Base-by-base conservation (phyloP, 106 monocot species). In the Agapanthus africanus region DNA sequence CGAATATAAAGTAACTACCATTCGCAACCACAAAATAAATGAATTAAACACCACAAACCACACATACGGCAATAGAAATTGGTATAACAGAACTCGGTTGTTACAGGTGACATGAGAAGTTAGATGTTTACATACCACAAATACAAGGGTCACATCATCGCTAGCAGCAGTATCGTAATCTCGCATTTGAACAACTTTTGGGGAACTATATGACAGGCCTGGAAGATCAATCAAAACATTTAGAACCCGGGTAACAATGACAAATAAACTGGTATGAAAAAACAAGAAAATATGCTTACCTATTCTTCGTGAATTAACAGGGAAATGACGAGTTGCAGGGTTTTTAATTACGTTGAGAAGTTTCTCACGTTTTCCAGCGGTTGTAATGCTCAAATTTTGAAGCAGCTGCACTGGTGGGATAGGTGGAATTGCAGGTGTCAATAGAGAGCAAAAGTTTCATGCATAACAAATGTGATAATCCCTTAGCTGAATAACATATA, bases 301-400 rank as follows among this genome's bases (percentile, higher is more conserved):
- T 68, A 92, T 92, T 80, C 81, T 99, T 46, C 74, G 65, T 40
- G 89, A 80, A 75, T 85, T 88, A 57, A 85, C 76, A 73, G 97
- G 97, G 64, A 99, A 81, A 73, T 99, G 78, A 38, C 84, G 74
- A 6, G 86, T 81, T 14, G 92, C 89, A 60, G 89, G 92, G 40
- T 99, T 99, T 40, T 99, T 99, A 72, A 99, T 90, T 46, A 99
- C 86, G 73, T 84, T 78, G 37, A 99, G 84, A 69, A 99, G 92
- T 71, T 99, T 92, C 70, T 99, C 97, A 59, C 87, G 88, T 73
- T 82, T 89, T 11, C 89, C 97, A 28, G 70, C 74, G 52, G 97
- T 89, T 46, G 82, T 84, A 67, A 99, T 99, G 51, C 77, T 90
- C 73, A 80, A 78, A 16, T 90, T 90, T 40, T 85, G 85, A 39